A percentile compares a stretch with the other conserved stretches of the same genome.
Conservation (phyloP, 768 basidiomycete genomes). For the Lentinus tigrinus region DNA sequence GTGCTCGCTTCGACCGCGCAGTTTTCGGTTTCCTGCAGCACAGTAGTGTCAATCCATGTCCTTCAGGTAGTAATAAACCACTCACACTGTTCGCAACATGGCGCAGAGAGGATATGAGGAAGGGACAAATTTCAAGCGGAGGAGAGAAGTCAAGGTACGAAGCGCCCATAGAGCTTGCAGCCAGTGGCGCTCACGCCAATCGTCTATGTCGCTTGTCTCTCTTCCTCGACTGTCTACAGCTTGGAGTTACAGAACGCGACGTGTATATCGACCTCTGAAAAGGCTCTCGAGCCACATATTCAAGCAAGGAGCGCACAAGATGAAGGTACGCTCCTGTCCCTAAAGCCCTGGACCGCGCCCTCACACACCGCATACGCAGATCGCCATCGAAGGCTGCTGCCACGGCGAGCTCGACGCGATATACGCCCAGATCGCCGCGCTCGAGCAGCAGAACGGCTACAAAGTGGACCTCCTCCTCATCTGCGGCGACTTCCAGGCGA, state of each 20-base stretch:
- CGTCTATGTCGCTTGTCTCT: neutral
- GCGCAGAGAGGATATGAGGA: neutral
- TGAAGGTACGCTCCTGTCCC: neutral
- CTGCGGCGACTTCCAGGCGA: slow-evolving; percentile 95
- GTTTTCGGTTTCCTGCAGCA: slow-evolving; percentile 82
- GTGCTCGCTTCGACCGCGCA: slow-evolving; percentile 87
- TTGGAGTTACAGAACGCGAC: too few relatives aligned
- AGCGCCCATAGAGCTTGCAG: slow-evolving; percentile 5
- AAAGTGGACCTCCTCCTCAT: slow-evolving; percentile 85
- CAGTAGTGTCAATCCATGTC: neutral
- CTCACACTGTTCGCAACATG: slow-evolving; percentile 32
- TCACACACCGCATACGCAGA: slow-evolving; percentile 36
- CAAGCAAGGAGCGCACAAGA: too few relatives aligned
- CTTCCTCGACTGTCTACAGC: neutral
- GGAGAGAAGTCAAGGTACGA: neutral
- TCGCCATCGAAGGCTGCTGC: slow-evolving; percentile 93
- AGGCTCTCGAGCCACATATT: neutral
- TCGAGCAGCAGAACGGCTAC: slow-evolving; percentile 62
- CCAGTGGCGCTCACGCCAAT: neutral
- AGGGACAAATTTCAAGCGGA: slow-evolving; percentile 7
- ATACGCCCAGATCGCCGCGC: slow-evolving; percentile 63
- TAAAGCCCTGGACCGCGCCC: neutral
- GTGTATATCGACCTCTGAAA: too few relatives aligned
- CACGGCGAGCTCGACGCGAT: slow-evolving; percentile 92
- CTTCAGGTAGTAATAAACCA: neutral